Evolutionary conservation across 495 filamentous ascomycete species (phyloP), one percentile per base, ranked within the genome.

Genomic region (Trichoderma virens): DNA sequence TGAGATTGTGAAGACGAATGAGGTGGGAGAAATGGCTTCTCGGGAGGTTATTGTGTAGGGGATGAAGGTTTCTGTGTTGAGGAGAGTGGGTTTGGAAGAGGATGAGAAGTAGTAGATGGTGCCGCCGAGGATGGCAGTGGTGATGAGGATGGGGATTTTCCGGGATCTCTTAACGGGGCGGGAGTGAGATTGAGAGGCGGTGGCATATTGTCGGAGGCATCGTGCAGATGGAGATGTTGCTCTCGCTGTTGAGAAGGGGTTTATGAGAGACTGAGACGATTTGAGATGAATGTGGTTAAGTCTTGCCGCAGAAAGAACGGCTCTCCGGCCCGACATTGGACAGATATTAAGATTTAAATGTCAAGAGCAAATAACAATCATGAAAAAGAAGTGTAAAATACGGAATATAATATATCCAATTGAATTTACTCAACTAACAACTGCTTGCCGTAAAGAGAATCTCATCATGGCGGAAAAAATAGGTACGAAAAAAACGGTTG

Each of bases 1-100:
- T 73, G 76, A 75, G 11, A 96, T 77, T 1, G 85, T 90, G 69
- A 97, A 85, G 60, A 97, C 82, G 69, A 88, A 85, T 67, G 87
- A 88, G 0, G 88, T 90, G 4, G 85, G 79, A 4, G 92, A 91
- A n/a, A 95, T 81, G 0, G 83, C 78, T 54, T 89, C 83, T 69
- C 83, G 85, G 2, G 80, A 76, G 2, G 83, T 78, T 59, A 98
- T 81, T 20, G 80, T 83, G 67, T 86, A 86, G 16, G 84, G 84
- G 9, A 82, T 80, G 71, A 93, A 93, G 16, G 71, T 72, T 11
- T 63, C 61, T 0, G 72, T 65, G 69, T 83, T 82, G 51, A 88
- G 76, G 18, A 70, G 64, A 8, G 38, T 23, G 5, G 61, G 35
- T 38, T 20, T 34, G n/a, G 59, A 61, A 13, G 59, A 27, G 8